phyloP scores from a whole-genome alignment of 495 filamentous ascomycete genomes.

The Articulospora tetracladia region DNA sequence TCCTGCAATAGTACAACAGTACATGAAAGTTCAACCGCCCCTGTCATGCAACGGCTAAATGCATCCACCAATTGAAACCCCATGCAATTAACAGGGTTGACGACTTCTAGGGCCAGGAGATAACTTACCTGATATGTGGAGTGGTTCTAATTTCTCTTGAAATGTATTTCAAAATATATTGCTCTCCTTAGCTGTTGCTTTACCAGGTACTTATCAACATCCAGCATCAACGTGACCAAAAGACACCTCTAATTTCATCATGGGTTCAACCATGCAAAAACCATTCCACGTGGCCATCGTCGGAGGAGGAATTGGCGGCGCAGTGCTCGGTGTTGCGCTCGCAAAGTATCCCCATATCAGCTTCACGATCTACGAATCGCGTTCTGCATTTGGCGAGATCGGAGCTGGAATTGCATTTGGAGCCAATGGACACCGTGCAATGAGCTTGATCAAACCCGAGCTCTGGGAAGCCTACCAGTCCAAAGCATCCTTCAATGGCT shows the following conservation, averaged over 20 bases:
- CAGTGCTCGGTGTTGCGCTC: slow-evolving; percentile 8
- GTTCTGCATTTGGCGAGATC: slow-evolving; percentile 29
- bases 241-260: neutral
- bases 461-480: slow-evolving; percentile 34
- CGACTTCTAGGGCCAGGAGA: no score
- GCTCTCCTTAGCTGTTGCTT: no score
- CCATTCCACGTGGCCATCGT: slow-evolving; percentile 14
- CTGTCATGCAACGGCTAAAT: neutral
- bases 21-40: neutral
- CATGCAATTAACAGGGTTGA: neutral
- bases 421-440: slow-evolving; percentile 52
- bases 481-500: slow-evolving; percentile 16
- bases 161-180: no score
- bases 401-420: slow-evolving; percentile 60
- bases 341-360: slow-evolving; percentile 5
- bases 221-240: no score
- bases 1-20: neutral
- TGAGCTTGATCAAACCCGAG: slow-evolving; percentile 44
- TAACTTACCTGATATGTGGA: no score
- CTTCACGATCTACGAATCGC: slow-evolving; percentile 19
- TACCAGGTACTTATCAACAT: no score
- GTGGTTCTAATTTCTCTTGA: no score
- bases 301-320: slow-evolving; percentile 16
- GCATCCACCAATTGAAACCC: neutral
- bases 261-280: neutral